Conservation (phyloP, 257 asterid species). For the Nicotiana obtusifolia region DNA sequence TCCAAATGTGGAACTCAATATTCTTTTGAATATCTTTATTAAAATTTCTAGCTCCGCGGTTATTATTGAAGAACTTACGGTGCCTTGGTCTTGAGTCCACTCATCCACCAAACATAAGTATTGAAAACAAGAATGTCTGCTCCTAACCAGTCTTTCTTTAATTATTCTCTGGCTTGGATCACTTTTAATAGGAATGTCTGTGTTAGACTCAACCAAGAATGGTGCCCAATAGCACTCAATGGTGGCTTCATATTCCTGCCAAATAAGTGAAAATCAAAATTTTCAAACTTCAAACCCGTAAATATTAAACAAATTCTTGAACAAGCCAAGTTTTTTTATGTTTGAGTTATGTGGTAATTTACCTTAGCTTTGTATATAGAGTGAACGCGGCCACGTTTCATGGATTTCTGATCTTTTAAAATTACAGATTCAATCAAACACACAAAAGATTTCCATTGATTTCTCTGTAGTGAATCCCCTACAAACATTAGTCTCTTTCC, state of each 20-base stretch:
- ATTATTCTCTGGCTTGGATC: conserved; percentile 1
- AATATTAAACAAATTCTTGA: neutral
- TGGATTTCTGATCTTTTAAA: no score
- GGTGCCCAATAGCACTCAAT: conserved; percentile 24
- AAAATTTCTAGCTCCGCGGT: neutral
- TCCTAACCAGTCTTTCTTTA: neutral
- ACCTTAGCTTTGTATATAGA: conserved; percentile 44
- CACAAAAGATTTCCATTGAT: conserved; percentile 87
- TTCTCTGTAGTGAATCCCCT: conserved; percentile 92
- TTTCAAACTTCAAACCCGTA: neutral
- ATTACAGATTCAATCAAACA: no score
- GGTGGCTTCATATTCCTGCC: conserved; percentile 60
- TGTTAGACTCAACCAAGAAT: conserved; percentile 53
- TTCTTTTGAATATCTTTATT: neutral
- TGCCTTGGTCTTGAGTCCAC: conserved; percentile 7
- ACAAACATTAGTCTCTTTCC: conserved; percentile 85
- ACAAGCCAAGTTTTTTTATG: neutral
- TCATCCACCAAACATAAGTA: conserved; percentile 10
- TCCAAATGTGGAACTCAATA: neutral
- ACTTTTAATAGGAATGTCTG: conserved; percentile 34
- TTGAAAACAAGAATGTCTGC: conserved; percentile 5
- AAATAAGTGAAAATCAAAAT: neutral
- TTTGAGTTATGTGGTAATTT: neutral
- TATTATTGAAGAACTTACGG: neutral
- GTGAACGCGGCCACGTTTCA: conserved; percentile 63